These are phyloP conservation scores for Blakeslea trispora DNA, from an alignment of 371 early-diverging fungal genomes.

Conservation along the genomic window DNA sequence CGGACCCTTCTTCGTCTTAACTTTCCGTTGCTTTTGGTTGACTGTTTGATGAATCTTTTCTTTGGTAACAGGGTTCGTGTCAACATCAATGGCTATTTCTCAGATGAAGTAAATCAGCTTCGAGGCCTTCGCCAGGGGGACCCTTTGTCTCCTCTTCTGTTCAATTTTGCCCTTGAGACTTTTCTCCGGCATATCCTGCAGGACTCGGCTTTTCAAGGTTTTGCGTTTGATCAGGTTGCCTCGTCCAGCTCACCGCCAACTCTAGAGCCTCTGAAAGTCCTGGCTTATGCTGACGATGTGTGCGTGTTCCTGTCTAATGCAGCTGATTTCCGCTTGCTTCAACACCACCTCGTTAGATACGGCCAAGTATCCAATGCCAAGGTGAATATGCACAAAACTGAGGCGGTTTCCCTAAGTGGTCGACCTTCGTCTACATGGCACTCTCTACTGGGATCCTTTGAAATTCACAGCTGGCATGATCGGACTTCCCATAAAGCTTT, in stretches of 20 bases:
- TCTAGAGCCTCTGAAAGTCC: neutral
- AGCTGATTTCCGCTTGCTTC: neutral
- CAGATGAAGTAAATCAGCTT: neutral
- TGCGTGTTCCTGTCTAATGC: neutral
- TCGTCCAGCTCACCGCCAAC: no score
- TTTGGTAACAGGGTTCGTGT: constrained; percentile 9
- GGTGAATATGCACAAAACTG: neutral
- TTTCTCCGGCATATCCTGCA: constrained; percentile 1
- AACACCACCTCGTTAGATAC: neutral
- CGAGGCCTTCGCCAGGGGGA: constrained; percentile 8
- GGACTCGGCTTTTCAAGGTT: no score
- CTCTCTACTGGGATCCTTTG: neutral
- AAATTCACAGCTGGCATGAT: constrained; percentile 9
- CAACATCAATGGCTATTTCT: constrained; percentile 6
- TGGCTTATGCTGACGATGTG: constrained; percentile 10
- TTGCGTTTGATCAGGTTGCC: no score
- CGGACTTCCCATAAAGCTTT: constrained; percentile 1
- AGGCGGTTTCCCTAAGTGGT: neutral
- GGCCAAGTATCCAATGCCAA: neutral
- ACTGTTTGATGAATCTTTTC: constrained; percentile 11
- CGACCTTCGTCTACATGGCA: neutral
- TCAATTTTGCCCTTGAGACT: constrained; percentile 1
- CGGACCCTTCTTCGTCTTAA: constrained; percentile 8
- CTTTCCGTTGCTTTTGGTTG: constrained; percentile 11
- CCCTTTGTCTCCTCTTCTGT: constrained; percentile 1